Evolutionary conservation across 2,329 filamentous ascomycete genomes (phyloP).

Genomic region (Aspergillus quadricinctus): DNA sequence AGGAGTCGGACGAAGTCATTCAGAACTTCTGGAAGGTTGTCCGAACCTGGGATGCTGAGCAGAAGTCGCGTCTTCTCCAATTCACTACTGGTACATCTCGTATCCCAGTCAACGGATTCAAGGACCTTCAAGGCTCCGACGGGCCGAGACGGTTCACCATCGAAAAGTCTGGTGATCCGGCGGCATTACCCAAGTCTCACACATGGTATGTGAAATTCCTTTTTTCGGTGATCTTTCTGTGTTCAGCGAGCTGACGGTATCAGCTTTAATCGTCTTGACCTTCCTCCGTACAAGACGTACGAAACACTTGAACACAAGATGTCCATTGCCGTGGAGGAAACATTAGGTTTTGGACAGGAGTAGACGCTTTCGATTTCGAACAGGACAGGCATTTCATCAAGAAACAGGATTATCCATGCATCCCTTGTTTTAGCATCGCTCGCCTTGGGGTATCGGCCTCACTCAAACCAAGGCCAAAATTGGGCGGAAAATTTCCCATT

Average conservation of each 20-base stretch:
- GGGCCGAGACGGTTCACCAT: constrained; percentile 95
- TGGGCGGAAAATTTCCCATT: not conserved
- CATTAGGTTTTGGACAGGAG: constrained; percentile 97
- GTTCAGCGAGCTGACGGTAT: not conserved
- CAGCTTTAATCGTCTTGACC: constrained; percentile 94
- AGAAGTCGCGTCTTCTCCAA: constrained; percentile 92
- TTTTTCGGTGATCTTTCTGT: not conserved
- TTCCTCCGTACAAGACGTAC: constrained; percentile 86
- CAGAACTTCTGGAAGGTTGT: constrained; percentile 98
- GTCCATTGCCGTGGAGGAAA: constrained; percentile 96
- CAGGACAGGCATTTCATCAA: not conserved
- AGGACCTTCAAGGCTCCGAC: constrained; percentile 95
- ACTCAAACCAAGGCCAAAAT: not conserved
- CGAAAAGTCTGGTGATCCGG: constrained; percentile 90
- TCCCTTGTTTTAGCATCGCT: constrained; percentile 4
- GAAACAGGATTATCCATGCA: constrained; percentile 8
- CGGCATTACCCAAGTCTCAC: constrained; percentile 91
- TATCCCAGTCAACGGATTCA: constrained; percentile 99
- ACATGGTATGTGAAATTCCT: constrained; percentile 71
- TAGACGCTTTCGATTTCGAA: constrained; percentile 44
- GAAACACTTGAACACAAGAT: constrained; percentile 85
- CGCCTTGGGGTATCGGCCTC: constrained; percentile 1
- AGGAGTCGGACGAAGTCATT: constrained; percentile 94
- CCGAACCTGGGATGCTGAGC: constrained; percentile 93
- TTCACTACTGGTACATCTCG: constrained; percentile 96